A percentile compares a stretch with the other conserved stretches of the same genome.
phyloP scores from a whole-genome alignment of 805 yeast species.

The Saturnispora ahearnii region DNA sequence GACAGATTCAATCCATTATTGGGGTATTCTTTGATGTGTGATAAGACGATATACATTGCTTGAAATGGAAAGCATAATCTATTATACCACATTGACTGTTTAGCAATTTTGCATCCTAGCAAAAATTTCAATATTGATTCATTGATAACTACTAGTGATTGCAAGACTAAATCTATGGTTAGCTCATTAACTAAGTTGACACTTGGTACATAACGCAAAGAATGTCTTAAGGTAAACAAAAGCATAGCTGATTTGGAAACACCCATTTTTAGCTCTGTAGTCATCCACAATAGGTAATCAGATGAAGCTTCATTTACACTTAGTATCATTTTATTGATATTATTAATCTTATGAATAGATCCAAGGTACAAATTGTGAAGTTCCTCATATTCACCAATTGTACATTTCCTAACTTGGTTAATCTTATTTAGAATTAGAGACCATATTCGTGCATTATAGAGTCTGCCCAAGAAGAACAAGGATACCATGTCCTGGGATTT shows the following conservation, averaged over 20 bases:
- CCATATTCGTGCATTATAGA: constrained; percentile 17
- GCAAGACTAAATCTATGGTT: constrained; percentile 15
- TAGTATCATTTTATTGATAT: constrained; percentile 9
- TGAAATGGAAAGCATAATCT: constrained; percentile 20
- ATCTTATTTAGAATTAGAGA: constrained; percentile 13
- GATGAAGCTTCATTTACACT: not conserved
- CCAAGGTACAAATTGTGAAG: constrained; percentile 8
- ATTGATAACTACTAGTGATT: constrained; percentile 18
- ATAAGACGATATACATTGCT: constrained; percentile 18
- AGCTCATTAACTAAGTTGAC: constrained; percentile 6
- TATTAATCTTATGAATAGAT: constrained; percentile 10
- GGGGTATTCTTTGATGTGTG: constrained; percentile 16
- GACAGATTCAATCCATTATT: constrained; percentile 10
- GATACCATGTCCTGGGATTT: constrained; percentile 10
- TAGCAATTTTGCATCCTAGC: constrained; percentile 12
- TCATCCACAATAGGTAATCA: constrained; percentile 12
- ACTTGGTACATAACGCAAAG: constrained; percentile 5
- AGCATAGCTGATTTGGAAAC: constrained; percentile 16
- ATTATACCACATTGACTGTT: constrained; percentile 15
- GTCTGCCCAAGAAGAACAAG: constrained; percentile 13
- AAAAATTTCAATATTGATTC: constrained; percentile 17
- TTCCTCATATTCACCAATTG: constrained; percentile 4
- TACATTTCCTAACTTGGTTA: constrained; percentile 13
- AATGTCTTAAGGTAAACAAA: constrained; percentile 12
- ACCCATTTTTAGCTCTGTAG: constrained; percentile 17